Percentiles rank a stretch among this genome's conserved stretches.
Conservation (phyloP, 2,329 filamentous ascomycete species). For the Fusarium brevicatenulatum region DNA sequence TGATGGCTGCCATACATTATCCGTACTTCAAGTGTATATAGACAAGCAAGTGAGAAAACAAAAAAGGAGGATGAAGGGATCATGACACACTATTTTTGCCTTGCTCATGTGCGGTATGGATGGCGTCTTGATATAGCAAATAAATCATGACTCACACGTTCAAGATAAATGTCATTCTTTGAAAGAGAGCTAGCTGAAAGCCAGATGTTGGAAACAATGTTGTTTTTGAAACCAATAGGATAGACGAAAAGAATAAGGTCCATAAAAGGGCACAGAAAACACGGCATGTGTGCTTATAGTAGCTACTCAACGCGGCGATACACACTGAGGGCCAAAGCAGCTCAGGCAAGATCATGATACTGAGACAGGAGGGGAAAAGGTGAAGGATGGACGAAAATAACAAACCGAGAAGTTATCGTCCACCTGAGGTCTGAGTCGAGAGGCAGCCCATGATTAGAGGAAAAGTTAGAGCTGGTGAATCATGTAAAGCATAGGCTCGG, state of each 20-base stretch:
- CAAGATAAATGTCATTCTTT: neutral
- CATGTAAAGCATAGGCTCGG: slow-evolving; percentile 27
- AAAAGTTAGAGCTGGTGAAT: slow-evolving; percentile 16
- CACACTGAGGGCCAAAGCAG: neutral
- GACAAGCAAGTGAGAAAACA: slow-evolving; percentile 31
- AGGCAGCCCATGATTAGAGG: slow-evolving; percentile 31
- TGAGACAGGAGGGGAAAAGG: slow-evolving; percentile 2
- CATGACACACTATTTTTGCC: neutral
- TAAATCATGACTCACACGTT: neutral
- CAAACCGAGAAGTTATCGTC: slow-evolving; percentile 43
- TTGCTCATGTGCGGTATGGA: neutral
- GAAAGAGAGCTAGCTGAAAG: neutral
- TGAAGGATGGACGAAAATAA: slow-evolving; percentile 17
- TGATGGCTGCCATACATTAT: slow-evolving; percentile 34
- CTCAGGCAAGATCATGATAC: neutral
- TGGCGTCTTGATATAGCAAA: neutral
- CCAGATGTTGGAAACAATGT: neutral
- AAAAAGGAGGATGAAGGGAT: slow-evolving; percentile 21
- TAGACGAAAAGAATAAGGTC: neutral
- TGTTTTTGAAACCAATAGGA: neutral
- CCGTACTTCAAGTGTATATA: slow-evolving; percentile 35
- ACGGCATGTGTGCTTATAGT: neutral
- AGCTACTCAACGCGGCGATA: slow-evolving; percentile 16
- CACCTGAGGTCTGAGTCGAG: slow-evolving; percentile 9
- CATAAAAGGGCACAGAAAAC: neutral